These are phyloP conservation scores for Alternaria alternata DNA, from an alignment of 2,329 filamentous ascomycete species.

Conservation along the genomic window DNA sequence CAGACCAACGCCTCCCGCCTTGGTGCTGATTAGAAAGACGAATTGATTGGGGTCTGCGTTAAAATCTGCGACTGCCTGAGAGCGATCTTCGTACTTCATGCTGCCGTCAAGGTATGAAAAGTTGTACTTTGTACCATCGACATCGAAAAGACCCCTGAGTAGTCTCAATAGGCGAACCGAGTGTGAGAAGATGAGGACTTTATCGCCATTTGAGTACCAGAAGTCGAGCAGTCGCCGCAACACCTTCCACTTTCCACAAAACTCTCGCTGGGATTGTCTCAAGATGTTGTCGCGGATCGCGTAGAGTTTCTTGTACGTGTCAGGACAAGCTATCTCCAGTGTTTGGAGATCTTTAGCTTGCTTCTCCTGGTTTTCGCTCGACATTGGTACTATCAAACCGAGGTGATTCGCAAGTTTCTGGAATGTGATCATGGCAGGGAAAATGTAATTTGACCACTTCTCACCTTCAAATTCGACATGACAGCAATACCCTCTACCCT, in stretches of 20 bases:
- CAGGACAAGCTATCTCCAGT: conserved; percentile 77
- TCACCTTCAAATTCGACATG: conserved; percentile 64
- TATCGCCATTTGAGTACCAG: conserved; percentile 90
- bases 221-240: conserved; percentile 84
- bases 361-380: conserved; percentile 71
- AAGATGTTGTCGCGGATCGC: conserved; percentile 78
- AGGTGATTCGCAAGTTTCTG: conserved; percentile 93
- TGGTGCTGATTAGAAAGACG: conserved; percentile 94
- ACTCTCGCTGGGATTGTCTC: conserved; percentile 84
- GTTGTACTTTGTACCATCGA: conserved; percentile 79
- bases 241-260: conserved; percentile 97
- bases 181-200: conserved; percentile 94
- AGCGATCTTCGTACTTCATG: conserved; percentile 82
- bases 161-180: conserved; percentile 86
- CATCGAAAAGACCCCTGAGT: conserved; percentile 82
- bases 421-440: conserved; percentile 81
- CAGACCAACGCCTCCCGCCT: conserved; percentile 88
- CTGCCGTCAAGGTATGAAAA: conserved; percentile 90
- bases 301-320: conserved; percentile 78
- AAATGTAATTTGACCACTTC: conserved; percentile 79
- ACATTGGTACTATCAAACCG: conserved; percentile 80
- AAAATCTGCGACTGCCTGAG: conserved; percentile 85
- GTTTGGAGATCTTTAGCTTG: conserved; percentile 79
- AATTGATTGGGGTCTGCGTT: conserved; percentile 88
- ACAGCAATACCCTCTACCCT: conserved; percentile 85